Evolutionary conservation across 164 flowering plant genomes (phyloP).

Genomic region (Santalum album): DNA sequence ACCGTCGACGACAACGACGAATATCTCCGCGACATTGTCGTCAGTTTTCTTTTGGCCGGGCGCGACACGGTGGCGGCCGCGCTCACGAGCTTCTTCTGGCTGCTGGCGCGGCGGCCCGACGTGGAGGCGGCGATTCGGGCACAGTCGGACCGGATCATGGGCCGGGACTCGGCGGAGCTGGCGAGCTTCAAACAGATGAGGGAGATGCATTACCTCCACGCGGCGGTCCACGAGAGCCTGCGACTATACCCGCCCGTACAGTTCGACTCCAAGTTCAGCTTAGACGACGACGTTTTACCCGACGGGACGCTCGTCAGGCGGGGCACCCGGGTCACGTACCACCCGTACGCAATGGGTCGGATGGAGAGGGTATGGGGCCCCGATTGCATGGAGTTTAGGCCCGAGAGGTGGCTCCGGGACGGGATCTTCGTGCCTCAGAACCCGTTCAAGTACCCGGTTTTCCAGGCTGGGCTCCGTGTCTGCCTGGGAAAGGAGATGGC

Average conservation of each 20-base stretch:
- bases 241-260: conserved; percentile 82
- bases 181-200: conserved; percentile 29
- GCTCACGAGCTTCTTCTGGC: conserved; percentile 35
- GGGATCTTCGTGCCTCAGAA: conserved; percentile 41
- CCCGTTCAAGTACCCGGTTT: conserved; percentile 59
- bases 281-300: conserved; percentile 57
- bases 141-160: conserved; percentile 34
- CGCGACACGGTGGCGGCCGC: conserved; percentile 55
- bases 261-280: conserved; percentile 62
- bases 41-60: conserved; percentile 56
- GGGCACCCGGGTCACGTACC: conserved; percentile 75
- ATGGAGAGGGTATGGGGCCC: conserved; percentile 75
- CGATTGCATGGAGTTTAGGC: conserved; percentile 54
- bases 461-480: conserved; percentile 57
- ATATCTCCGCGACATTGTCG: conserved; percentile 46
- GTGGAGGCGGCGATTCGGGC: conserved; percentile 25
- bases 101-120: conserved; percentile 26
- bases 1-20: conserved; percentile 26
- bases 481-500: conserved; percentile 72
- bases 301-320: conserved; percentile 52
- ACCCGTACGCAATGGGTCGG: conserved; percentile 92
- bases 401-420: conserved; percentile 63
- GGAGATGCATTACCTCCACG: conserved; percentile 61
- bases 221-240: conserved; percentile 59
- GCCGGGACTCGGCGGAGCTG: conserved; percentile 4